Evolutionary conservation across 225 moss, liverwort and hornwort species (phyloP).

Genomic region (Physcomitrellopsis africana): DNA sequence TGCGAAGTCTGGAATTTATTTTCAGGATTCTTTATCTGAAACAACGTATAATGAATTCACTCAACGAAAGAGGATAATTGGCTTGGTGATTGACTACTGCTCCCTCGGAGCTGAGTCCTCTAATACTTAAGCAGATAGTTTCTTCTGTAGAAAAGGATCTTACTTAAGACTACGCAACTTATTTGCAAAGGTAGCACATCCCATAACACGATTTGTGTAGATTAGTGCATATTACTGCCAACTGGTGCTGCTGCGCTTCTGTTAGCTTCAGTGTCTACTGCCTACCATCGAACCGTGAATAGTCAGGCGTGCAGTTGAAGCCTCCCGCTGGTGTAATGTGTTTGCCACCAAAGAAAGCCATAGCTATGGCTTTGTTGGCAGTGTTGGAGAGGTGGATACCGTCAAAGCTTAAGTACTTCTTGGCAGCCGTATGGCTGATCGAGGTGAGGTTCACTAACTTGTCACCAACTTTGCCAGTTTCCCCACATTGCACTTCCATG

Average conservation of each 20-base stretch:
- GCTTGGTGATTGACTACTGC: too few species aligned
- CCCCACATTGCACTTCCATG: constrained; percentile 35
- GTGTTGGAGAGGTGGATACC: constrained; percentile 55
- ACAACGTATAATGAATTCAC: too few species aligned
- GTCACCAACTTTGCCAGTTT: constrained; percentile 27
- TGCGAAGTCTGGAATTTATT: too few species aligned
- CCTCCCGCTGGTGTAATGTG: constrained; percentile 42
- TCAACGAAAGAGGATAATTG: too few species aligned
- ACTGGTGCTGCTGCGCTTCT: not conserved
- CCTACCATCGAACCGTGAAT: constrained; percentile 37
- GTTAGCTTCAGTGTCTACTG: constrained; percentile 2
- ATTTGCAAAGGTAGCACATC: too few species aligned
- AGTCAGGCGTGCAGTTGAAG: constrained; percentile 40
- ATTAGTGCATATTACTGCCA: not conserved
- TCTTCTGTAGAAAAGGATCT: too few species aligned
- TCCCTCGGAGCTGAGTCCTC: too few species aligned
- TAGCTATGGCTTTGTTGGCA: constrained; percentile 43
- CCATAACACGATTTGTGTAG: too few species aligned
- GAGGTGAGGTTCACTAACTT: constrained; percentile 38
- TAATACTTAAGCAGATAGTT: too few species aligned
- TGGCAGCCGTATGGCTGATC: constrained; percentile 23
- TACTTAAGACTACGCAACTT: too few species aligned
- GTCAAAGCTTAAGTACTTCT: constrained; percentile 42
- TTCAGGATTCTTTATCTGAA: too few species aligned
- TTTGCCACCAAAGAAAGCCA: constrained; percentile 40